Evolutionary conservation across 768 basidiomycete genomes (phyloP).

Genomic region (Panaeolus papilionaceus): DNA sequence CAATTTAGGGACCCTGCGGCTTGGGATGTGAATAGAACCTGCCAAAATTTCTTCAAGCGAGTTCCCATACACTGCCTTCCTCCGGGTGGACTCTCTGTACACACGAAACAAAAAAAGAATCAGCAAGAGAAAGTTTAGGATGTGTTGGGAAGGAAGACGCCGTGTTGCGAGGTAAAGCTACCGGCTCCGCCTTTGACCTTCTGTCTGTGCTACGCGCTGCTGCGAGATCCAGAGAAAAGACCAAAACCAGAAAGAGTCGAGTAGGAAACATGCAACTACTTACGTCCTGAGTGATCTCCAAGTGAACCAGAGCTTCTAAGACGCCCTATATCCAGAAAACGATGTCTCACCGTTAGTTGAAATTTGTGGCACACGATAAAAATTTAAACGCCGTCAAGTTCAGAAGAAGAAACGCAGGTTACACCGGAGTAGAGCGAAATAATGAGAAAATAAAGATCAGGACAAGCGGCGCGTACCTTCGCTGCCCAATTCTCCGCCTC

Average conservation of each 20-base stretch:
- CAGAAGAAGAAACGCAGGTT: conserved; percentile 12
- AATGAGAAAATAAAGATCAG: conserved; percentile 18
- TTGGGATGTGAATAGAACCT: conserved; percentile 18
- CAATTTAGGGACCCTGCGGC: conserved; percentile 2
- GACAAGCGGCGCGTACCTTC: conserved; percentile 36
- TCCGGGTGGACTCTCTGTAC: conserved; percentile 58
- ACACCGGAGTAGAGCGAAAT: conserved; percentile 12
- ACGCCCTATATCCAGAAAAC: conserved; percentile 44
- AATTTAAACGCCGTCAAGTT: neutral
- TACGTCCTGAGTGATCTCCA: conserved; percentile 58
- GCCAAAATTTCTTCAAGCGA: conserved; percentile 26
- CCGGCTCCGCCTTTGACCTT: neutral
- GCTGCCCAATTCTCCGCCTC: conserved; percentile 68
- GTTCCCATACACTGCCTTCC: conserved; percentile 64
- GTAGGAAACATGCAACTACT: conserved; percentile 30
- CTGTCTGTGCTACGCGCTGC: conserved; percentile 1
- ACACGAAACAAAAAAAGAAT: conserved; percentile 7
- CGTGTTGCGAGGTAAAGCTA: neutral
- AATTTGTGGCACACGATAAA: neutral
- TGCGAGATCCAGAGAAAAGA: conserved; percentile 19
- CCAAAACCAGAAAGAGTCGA: neutral
- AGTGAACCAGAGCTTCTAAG: conserved; percentile 58
- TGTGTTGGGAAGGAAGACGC: neutral
- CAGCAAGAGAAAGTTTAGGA: conserved; percentile 14
- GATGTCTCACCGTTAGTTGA: neutral